Evolutionary conservation across 805 yeast species (phyloP), one percentile per base, ranked within the genome.

Genomic region (Cyberlindnera amylophila): DNA sequence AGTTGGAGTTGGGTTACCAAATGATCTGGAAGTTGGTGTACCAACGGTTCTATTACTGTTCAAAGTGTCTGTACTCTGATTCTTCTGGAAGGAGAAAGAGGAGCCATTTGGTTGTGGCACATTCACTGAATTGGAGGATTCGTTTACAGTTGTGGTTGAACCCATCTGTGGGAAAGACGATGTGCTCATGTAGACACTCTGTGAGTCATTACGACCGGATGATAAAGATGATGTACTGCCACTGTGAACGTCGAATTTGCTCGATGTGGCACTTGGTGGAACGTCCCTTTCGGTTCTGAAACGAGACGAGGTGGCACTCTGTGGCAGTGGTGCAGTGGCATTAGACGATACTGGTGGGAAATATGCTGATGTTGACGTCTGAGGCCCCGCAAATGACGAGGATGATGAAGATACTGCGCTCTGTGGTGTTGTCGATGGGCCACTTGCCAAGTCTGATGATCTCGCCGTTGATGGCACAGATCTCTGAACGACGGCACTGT

Each of bases 161-260:
- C 35, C 32, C 10, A n/a, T 17, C 8, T 36, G 32, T 10, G 39
- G 38, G 28, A 45, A 39, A 6, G 48, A 39, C 12, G 38, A 45
- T 16, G 52, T 42, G 34, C 50, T 47, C 33, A 37, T 38, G 30
- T 47, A 44, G n/a, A 41, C 29, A 21, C 47, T 46, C 13, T 28
- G 47, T 6, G 30, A 27, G 12, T n/a, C 41, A n/a, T 19, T 16
- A 14, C 6, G 17, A 3, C 27, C 35, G 18, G 30, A 21, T 15
- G 37, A 36, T n/a, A n/a, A n/a, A n/a, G n/a, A n/a, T 11, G 11
- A 29, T 9, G 34, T 30, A 15, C 39, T 36, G 15, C 10, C 14
- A n/a, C 31, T 41, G 14, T 36, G 32, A 3, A 28, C 4, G 15
- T 38, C 41, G 21, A 32, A 38, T 24, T 38, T 36, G 23, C 32